Base-by-base conservation (phyloP, 2,329 filamentous ascomycete species). In the Verticillium albo-atrum region DNA sequence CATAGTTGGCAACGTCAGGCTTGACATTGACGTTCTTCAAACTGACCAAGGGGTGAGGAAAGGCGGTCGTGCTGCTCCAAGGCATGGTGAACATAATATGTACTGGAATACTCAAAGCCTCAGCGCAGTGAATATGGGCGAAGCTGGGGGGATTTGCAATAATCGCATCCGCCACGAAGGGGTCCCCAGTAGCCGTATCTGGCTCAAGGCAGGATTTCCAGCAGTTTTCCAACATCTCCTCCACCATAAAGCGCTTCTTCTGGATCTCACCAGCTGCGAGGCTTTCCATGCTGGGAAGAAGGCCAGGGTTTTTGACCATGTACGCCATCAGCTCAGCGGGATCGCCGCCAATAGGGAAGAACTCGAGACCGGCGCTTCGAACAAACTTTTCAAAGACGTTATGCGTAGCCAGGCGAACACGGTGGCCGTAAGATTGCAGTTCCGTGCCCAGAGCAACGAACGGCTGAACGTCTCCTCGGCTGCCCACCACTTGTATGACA, bases 31-130 rank as follows among this genome's bases (percentile, higher is more conserved):
- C 86, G 2, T 85, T 86, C 63, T 90, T 84, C 59, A 96, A 88
- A 64, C 94, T 94, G 0, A 91, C 91, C 26, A 97, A 79, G 0
- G 92, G 92, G 67, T 97, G 92, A 0, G 91, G 90, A 64, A 96
- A 96, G 0, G 89, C 85, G 69, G 90, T 87, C 0, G 92, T 96
- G 0, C 91, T 89, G 1, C 90, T 90, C 89, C 91, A 96, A 0
- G 92, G 92, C 91, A 97, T 96, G 1, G 92, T 97, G 74, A 96
- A 97, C 90, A 96, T 96, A 72, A 96, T 85, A 66, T 92, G 89
- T 7, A 92, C 69, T 0, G 89, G 89, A 55, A 92, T 86, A 0
- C 88, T 89, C 67, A 92, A 73, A 71, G 89, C 90, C 72, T 92
- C 88, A 0, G 89, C 89, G 61, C 88, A 83, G 67, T 92, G 89